Evolutionary conservation across 768 basidiomycete species (phyloP).

Genomic region (Russula dissimulans): DNA sequence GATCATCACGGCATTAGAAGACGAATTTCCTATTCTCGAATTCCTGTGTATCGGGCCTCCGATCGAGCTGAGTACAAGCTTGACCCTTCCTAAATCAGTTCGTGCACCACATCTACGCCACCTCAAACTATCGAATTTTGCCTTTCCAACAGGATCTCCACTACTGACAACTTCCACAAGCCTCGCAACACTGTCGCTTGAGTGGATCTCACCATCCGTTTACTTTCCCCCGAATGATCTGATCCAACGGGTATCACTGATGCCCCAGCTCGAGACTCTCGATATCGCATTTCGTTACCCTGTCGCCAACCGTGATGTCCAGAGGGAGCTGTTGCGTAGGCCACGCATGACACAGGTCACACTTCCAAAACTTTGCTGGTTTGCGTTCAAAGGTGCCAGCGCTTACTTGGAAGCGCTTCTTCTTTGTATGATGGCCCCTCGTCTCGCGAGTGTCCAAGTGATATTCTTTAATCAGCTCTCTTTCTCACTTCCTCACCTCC

Average conservation of each 20-base stretch:
- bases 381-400: not conserved
- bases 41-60: not conserved
- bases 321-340: not conserved
- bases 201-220: not conserved
- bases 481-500: not conserved
- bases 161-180: not conserved
- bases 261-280: not conserved
- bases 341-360: not conserved
- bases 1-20: not conserved
- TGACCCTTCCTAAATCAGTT: not conserved
- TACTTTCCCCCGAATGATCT: not conserved
- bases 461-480: not conserved
- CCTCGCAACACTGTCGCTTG: not conserved
- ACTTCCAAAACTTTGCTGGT: not conserved
- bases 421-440: not conserved
- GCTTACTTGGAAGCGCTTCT: not conserved
- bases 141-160: not conserved
- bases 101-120: not conserved
- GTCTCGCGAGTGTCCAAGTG: not conserved
- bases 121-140: not conserved
- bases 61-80: not conserved
- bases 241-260: not conserved
- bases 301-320: not conserved
- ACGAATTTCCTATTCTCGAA: not conserved
- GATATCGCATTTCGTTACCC: not conserved